Evolutionary conservation across 306 rosid species (phyloP).

Genomic region (Fragaria ananassa): DNA sequence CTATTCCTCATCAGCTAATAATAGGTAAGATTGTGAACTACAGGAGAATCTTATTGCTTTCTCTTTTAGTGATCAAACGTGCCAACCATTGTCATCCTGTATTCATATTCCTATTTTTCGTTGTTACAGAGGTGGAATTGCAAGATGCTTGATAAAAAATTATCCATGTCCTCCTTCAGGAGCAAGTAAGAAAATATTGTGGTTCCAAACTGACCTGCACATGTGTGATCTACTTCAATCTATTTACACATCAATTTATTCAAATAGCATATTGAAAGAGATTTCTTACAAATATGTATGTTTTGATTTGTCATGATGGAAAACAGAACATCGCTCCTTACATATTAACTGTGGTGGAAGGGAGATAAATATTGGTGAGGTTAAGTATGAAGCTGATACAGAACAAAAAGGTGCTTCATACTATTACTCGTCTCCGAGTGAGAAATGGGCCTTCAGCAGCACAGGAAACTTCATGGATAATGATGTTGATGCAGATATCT

Average conservation of each 20-base stretch:
- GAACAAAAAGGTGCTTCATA: conserved; percentile 75
- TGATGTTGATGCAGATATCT: conserved; percentile 63
- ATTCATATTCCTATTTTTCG: neutral
- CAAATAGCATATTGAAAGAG: neutral
- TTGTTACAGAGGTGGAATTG: conserved; percentile 44
- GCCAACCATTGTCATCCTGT: neutral
- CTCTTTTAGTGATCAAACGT: conserved; percentile 14
- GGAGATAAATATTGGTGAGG: conserved; percentile 47
- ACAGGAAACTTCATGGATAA: conserved; percentile 92
- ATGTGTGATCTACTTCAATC: neutral
- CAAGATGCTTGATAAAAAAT: conserved; percentile 63
- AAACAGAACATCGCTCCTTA: conserved; percentile 55
- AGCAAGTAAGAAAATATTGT: conserved; percentile 40
- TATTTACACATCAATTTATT: neutral
- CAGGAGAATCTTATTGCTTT: conserved; percentile 7
- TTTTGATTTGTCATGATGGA: conserved; percentile 3
- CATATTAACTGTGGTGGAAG: conserved; percentile 83
- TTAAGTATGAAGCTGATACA: conserved; percentile 53
- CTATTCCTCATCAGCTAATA: conserved; percentile 56
- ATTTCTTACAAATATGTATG: neutral
- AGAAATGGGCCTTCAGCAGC: conserved; percentile 87
- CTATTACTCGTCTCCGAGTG: conserved; percentile 43
- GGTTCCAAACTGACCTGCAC: neutral
- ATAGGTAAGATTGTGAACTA: conserved; percentile 47
- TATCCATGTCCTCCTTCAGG: conserved; percentile 54